phyloP scores from a whole-genome alignment of 169 alveolate genomes.

The Sarcocystis neurona region DNA sequence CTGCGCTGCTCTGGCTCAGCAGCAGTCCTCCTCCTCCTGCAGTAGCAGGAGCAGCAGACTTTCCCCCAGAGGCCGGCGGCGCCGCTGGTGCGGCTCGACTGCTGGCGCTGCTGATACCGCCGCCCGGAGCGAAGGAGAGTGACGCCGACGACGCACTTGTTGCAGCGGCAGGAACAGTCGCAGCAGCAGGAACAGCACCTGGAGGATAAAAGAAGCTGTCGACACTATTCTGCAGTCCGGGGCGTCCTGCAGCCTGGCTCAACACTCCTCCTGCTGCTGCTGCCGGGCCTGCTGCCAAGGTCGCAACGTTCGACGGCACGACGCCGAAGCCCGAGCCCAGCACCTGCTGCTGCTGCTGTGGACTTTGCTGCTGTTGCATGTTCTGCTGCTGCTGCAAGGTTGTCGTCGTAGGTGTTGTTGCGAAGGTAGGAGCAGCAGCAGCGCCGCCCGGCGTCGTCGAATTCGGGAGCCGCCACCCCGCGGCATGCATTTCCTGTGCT shows the following conservation, averaged over 20 bases:
- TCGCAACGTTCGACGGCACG: too few species aligned
- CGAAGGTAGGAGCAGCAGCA: background rate
- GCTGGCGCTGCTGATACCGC: background rate
- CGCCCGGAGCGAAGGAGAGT: too few species aligned
- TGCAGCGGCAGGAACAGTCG: too few species aligned
- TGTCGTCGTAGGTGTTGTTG: too few species aligned
- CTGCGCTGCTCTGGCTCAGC: background rate
- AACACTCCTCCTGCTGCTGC: constrained; percentile 11
- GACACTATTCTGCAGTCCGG: background rate
- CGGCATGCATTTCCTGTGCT: constrained; percentile 22
- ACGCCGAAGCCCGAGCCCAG: too few species aligned
- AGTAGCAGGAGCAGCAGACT: constrained; percentile 1
- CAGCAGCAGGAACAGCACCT: too few species aligned
- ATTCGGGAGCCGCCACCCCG: constrained; percentile 2
- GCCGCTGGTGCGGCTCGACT: background rate
- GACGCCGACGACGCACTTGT: too few species aligned
- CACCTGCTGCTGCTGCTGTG: too few species aligned
- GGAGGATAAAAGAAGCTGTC: constrained; percentile 17
- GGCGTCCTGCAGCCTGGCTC: background rate
- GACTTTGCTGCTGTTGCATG: too few species aligned
- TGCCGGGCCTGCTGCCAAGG: constrained; percentile 11
- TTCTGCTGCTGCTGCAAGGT: too few species aligned
- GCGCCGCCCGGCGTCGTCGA: background rate
- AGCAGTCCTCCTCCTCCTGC: background rate
- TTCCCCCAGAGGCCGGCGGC: constrained; percentile 9